Evolutionary conservation across 2,329 filamentous ascomycete species (phyloP), one percentile per base, ranked within the genome.

Genomic region (Massarina eburnea): DNA sequence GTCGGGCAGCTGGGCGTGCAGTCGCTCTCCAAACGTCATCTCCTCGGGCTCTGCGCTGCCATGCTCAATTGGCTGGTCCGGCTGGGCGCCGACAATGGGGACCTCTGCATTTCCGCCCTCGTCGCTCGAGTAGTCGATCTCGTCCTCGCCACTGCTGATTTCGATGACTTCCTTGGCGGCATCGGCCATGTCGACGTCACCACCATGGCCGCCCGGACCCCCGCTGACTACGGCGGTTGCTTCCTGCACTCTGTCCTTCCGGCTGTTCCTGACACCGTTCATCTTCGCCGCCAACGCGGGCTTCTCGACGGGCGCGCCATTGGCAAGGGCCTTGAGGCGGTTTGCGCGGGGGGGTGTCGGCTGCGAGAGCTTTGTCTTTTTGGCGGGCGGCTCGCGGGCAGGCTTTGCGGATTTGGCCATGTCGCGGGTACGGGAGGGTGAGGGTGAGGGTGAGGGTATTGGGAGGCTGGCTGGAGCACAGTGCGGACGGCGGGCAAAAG

Each of bases 1-100:
- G 45, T 61, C 62, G 47, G 83, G 80, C 45, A 84, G 83, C 57
- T 82, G 78, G 37, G 80, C 80, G 54, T 84, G 86, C 33, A 95
- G 78, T 36, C 95, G 82, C 66, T 97, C 92, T 59, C 91, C 92
- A 67, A 97, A 95, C 0, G 90, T 89, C 3, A 89, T 88, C 53
- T 81, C 80, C 40, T 76, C 75, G 10, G 60, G 54, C 32, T 73
- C 75, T 30, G 70, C 57, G 10, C 59, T 66, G 6, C 61, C 67
- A 8, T 69, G 62, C 12, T 70, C 70, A 12, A 54, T 55, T 7
- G 57, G 60, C 27, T 69, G 71, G 54, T 71, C 71, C 64, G 18
- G 57, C 51, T 9, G 45, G 46, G 5, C 55, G 46, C 30, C 43
- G 29, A 52, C 55, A 27, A 53, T 54, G 6, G 6, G 6, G 12